Evolutionary conservation across 352 stramenopile species (phyloP).

Genomic region (Globisporangium perplexum): DNA sequence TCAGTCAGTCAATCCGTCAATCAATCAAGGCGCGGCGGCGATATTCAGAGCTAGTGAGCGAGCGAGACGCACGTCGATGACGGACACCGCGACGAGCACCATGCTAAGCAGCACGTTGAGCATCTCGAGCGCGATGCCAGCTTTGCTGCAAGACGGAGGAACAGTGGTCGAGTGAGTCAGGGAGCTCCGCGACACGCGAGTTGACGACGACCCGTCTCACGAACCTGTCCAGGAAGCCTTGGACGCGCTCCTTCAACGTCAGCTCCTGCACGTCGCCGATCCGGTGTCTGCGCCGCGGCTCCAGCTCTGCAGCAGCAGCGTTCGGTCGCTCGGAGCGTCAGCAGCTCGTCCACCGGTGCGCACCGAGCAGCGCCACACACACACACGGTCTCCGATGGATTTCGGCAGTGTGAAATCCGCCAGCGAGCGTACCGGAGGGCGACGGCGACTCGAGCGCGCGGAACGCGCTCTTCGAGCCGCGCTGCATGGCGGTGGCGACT

Average conservation of each 20-base stretch:
- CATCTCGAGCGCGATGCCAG: constrained; percentile 28
- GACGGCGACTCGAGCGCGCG: background rate
- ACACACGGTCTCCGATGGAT: background rate
- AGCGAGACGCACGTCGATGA: constrained; percentile 21
- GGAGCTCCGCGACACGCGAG: background rate
- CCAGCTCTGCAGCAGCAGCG: background rate
- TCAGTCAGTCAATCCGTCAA: too few relatives aligned
- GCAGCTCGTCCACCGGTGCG: too few relatives aligned
- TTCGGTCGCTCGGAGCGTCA: background rate
- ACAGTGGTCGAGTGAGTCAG: background rate
- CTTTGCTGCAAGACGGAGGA: constrained; percentile 18
- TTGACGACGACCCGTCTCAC: constrained; percentile 1
- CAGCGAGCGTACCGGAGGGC: background rate
- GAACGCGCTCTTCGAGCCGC: background rate
- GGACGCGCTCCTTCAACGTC: constrained; percentile 34
- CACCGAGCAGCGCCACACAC: too few relatives aligned
- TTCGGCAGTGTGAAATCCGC: background rate
- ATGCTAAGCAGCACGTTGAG: constrained; percentile 44
- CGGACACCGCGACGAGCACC: constrained; percentile 34
- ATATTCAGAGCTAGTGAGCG: background rate
- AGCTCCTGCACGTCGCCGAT: constrained; percentile 39
- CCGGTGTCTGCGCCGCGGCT: constrained; percentile 3
- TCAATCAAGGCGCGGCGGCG: too few relatives aligned
- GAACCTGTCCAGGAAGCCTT: constrained; percentile 39
- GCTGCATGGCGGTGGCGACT: background rate